Percentiles rank a stretch among this genome's conserved stretches.
Evolutionary conservation across 2,329 filamentous ascomycete species (phyloP).

Genomic region (Arthrinium puccinioides): DNA sequence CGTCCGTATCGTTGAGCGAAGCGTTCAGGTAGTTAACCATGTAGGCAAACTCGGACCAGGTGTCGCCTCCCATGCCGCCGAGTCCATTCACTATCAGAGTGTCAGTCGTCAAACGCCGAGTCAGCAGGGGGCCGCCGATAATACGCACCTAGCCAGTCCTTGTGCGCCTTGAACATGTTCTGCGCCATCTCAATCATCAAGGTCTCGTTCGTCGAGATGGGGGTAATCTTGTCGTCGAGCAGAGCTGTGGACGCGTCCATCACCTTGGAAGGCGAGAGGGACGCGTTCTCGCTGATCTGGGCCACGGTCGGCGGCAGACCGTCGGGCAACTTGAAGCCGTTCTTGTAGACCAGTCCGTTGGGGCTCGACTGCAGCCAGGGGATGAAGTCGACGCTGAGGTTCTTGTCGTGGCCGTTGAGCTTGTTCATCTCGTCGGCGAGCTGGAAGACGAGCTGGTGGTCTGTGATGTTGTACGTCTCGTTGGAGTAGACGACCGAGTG

Average conservation of each 20-base stretch:
- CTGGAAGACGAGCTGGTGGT: slow-evolving; percentile 59
- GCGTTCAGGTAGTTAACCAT: slow-evolving; percentile 50
- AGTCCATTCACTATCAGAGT: slow-evolving; percentile 27
- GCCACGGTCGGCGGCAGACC: slow-evolving; percentile 45
- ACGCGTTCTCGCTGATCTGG: slow-evolving; percentile 37
- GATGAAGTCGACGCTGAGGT: slow-evolving; percentile 52
- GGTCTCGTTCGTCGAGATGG: slow-evolving; percentile 25
- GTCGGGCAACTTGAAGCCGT: slow-evolving; percentile 35
- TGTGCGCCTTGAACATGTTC: slow-evolving; percentile 37
- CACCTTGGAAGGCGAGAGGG: slow-evolving; percentile 24
- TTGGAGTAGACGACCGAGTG: slow-evolving; percentile 43
- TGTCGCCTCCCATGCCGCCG: slow-evolving; percentile 43
- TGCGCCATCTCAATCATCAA: slow-evolving; percentile 29
- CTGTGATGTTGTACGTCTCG: slow-evolving; percentile 50
- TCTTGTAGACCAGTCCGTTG: slow-evolving; percentile 46
- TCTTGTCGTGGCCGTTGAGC: slow-evolving; percentile 43
- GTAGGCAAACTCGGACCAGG: slow-evolving; percentile 59
- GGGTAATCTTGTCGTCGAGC: slow-evolving; percentile 28
- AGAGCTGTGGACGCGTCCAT: slow-evolving; percentile 24
- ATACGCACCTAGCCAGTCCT: slow-evolving; percentile 24
- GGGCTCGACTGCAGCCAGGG: slow-evolving; percentile 49
- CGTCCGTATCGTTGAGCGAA: slow-evolving; percentile 47
- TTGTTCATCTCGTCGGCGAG: slow-evolving; percentile 52
- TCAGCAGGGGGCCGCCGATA: neutral
- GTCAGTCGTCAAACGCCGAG: too few species aligned